A percentile compares a stretch with the other conserved stretches of the same genome.
phyloP scores from a whole-genome alignment of 208 protist species.

The Trypanosoma cruzi region DNA sequence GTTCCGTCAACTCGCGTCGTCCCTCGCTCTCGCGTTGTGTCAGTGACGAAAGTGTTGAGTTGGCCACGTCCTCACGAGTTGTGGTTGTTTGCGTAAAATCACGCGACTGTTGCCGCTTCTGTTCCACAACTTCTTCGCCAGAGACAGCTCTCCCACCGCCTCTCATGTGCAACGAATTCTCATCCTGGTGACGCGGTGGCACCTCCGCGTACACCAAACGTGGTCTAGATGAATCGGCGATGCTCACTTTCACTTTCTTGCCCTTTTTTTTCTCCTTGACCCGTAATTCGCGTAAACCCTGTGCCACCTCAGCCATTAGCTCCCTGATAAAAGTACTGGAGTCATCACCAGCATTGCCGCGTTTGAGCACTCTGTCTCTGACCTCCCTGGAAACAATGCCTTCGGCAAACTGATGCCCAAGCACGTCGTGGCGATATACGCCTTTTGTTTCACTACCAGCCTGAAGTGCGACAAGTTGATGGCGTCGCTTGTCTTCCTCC shows the following conservation, averaged over 20 bases:
- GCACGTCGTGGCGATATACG: constrained; percentile 23
- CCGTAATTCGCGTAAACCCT: constrained; percentile 14
- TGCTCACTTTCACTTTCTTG: not conserved
- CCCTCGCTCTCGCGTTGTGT: constrained; percentile 20
- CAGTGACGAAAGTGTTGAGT: constrained; percentile 22
- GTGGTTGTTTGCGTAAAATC: not conserved
- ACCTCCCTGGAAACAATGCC: not conserved
- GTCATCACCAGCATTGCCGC: not conserved
- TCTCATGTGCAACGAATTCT: not conserved
- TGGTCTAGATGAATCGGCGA: not conserved
- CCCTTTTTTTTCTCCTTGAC: constrained; percentile 9
- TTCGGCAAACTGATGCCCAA: constrained; percentile 19
- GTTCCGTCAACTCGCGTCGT: constrained; percentile 9
- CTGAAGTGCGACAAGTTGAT: constrained; percentile 14
- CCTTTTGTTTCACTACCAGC: not conserved
- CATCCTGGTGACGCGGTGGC: not conserved
- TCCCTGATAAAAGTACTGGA: constrained; percentile 19
- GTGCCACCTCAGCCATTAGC: constrained; percentile 17
- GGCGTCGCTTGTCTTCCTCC: constrained; percentile 22
- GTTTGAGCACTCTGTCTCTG: not conserved
- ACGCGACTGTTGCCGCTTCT: not conserved
- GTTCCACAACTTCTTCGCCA: not conserved
- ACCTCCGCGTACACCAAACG: constrained; percentile 26
- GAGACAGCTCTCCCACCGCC: not conserved
- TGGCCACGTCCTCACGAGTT: constrained; percentile 3